Percentiles rank a stretch among this genome's conserved stretches.
phyloP scores from a whole-genome alignment of 495 filamentous ascomycete species.

The Barbatosphaeria neglecta region DNA sequence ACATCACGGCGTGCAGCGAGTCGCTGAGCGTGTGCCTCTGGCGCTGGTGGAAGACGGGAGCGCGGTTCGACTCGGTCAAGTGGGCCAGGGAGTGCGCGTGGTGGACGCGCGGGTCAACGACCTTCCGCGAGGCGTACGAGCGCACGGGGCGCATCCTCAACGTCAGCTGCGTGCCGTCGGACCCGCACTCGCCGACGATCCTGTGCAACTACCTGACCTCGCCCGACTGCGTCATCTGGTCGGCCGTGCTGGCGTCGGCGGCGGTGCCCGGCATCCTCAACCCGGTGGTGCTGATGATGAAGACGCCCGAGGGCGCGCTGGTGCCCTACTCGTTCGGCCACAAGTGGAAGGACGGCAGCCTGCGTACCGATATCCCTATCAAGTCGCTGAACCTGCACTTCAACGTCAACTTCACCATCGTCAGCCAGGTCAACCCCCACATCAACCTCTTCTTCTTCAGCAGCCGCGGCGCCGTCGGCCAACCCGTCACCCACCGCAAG shows the following conservation, averaged over 20 bases:
- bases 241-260: constrained; percentile 86
- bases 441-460: constrained; percentile 98
- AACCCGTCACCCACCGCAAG: constrained; percentile 85
- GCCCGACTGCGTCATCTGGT: constrained; percentile 97
- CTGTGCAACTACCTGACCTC: constrained; percentile 87
- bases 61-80: constrained; percentile 82
- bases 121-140: constrained; percentile 90
- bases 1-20: constrained; percentile 79
- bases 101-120: constrained; percentile 82
- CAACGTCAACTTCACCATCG: constrained; percentile 95
- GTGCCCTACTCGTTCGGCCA: constrained; percentile 82
- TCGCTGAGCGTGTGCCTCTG: constrained; percentile 59
- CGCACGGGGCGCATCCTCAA: constrained; percentile 90
- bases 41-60: constrained; percentile 86
- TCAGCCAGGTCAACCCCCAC: constrained; percentile 94
- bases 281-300: constrained; percentile 95
- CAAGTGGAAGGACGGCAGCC: constrained; percentile 95
- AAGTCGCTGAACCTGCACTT: constrained; percentile 90
- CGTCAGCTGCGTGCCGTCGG: constrained; percentile 91
- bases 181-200: constrained; percentile 86
- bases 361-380: constrained; percentile 91
- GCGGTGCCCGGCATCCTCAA: constrained; percentile 94
- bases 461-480: constrained; percentile 77
- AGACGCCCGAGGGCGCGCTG: constrained; percentile 61
- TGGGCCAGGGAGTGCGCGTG: constrained; percentile 82